Evolutionary conservation across 208 protist genomes (phyloP), one percentile per base, ranked within the genome.

Genomic region (Trichomonas vaginalis): DNA sequence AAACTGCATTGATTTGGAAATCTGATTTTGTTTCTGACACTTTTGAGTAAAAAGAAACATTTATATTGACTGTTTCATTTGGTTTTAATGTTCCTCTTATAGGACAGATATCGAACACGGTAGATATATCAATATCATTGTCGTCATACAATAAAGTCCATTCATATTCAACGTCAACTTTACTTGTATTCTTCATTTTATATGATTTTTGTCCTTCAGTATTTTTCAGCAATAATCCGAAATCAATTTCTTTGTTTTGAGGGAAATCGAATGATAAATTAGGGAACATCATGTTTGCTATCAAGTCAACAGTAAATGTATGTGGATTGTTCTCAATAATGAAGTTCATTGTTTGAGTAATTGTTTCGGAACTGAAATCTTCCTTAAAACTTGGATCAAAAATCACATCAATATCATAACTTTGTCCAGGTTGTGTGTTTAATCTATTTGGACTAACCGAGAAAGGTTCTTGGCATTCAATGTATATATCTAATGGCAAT

Each of bases 341-440:
- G 37, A 92, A 56, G 9, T 23, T n/a, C 8, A 92, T 39, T 92
- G 12, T 48, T 39, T 92, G 23, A 17, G 0, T 49, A 40, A 92
- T 32, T 35, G 45, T 56, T 51, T 92, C 86, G 17, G 23, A 39
- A 4, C 27, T 39, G 37, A 92, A 92, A 42, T 35, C 23, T 51
- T 48, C 46, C 37, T 92, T 92, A 47, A 51, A 92, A 40, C 45
- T 51, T 17, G 86, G 86, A 92, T 92, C 86, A 92, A 92, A 92
- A 39, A 56, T 51, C 0, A 92, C 45, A 15, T 48, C 45, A 39
- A 92, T 51, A 17, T 42, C 14, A 9, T 48, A n/a, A 14, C 15
- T 51, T 51, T 92, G 40, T 21, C 45, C 45, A 39, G 35, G 14
- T 12, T 49, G 14, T 14, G 45, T n/a, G 6, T 21, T 8, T 10